phyloP scores from a whole-genome alignment of 2,329 filamentous ascomycete species.

The Sclerotinia trifoliorum region DNA sequence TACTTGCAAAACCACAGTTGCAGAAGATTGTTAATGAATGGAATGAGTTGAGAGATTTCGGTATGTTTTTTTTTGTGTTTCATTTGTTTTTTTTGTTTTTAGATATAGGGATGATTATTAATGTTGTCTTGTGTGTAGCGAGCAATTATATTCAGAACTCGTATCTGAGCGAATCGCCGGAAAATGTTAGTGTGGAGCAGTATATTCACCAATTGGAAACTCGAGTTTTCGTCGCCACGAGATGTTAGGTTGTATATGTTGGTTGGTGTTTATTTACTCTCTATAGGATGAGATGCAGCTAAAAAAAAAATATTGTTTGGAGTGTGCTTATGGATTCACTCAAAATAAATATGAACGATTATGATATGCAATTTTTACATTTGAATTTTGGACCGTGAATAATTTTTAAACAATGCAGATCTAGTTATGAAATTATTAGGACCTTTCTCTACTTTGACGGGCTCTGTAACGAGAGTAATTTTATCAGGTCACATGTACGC shows the following conservation, averaged over 20 bases:
- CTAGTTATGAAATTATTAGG: too few species aligned
- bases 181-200: slow-evolving; percentile 1
- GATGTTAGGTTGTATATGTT: background rate
- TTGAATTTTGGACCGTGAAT: too few species aligned
- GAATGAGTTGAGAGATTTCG: slow-evolving; percentile 7
- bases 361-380: too few species aligned
- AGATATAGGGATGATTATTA: background rate
- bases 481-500: too few species aligned
- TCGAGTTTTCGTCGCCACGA: background rate
- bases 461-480: too few species aligned
- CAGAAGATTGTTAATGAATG: slow-evolving; percentile 10
- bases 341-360: too few species aligned
- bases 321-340: too few species aligned
- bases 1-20: background rate
- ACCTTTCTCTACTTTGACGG: too few species aligned
- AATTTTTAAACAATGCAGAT: too few species aligned
- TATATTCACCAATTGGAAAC: background rate
- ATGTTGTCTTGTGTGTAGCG: background rate
- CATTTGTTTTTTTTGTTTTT: too few species aligned
- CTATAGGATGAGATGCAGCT: background rate
- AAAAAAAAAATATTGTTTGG: background rate
- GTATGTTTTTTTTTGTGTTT: background rate
- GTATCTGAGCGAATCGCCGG: slow-evolving; percentile 2
- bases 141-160: slow-evolving; percentile 11
- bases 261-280: too few species aligned